phyloP scores from a whole-genome alignment of 257 asterid species.

The Thymus quinquecostatus region DNA sequence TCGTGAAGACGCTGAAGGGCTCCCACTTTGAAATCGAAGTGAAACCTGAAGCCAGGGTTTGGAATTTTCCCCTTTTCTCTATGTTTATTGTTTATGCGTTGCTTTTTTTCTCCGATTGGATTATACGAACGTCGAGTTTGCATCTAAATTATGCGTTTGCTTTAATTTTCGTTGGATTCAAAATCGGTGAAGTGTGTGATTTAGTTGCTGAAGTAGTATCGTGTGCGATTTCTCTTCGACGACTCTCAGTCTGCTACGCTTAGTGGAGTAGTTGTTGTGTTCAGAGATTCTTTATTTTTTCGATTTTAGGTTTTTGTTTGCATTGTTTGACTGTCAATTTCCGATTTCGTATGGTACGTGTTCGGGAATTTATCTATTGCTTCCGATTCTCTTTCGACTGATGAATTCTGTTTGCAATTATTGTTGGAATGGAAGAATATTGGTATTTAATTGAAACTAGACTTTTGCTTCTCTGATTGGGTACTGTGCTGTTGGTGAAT shows the following conservation, averaged over 20 bases:
- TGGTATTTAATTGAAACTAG: neutral
- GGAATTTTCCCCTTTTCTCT: constrained; percentile 3
- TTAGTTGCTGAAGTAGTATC: neutral
- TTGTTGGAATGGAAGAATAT: neutral
- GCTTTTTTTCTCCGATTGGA: neutral
- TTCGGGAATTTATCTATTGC: constrained; percentile 2
- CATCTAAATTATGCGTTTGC: neutral
- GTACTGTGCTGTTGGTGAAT: neutral
- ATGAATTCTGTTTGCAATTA: constrained; percentile 16
- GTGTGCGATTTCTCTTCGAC: constrained; percentile 17
- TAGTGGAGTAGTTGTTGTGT: constrained; percentile 14
- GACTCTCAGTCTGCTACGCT: constrained; percentile 19
- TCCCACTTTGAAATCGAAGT: constrained; percentile 52
- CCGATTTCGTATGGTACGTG: neutral
- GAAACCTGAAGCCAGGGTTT: constrained; percentile 44
- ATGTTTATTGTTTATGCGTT: neutral
- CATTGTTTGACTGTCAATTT: neutral
- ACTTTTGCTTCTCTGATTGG: neutral
- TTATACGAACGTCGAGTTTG: neutral
- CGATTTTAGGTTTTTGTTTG: neutral
- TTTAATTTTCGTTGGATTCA: neutral
- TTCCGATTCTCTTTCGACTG: neutral
- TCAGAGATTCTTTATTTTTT: neutral
- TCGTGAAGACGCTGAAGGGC: constrained; percentile 55
- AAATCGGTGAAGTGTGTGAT: neutral